phyloP scores from a whole-genome alignment of 2,329 filamentous ascomycete species.

The Microcyclosporella mali region DNA sequence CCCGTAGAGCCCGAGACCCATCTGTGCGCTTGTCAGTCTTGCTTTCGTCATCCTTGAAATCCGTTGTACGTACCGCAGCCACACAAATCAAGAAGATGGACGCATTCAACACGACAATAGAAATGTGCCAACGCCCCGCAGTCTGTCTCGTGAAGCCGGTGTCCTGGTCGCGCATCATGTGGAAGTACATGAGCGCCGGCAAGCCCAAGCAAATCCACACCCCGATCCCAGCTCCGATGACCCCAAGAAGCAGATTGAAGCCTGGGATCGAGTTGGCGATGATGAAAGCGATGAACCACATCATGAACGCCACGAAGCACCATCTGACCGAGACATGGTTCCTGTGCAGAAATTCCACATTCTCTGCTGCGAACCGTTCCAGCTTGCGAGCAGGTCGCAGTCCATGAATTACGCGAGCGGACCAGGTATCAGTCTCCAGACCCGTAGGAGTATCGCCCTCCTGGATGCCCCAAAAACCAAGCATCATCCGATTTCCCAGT shows the following conservation, averaged over 20 bases:
- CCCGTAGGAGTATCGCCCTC: neutral
- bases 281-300: conserved; percentile 60
- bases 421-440: too few relatives aligned
- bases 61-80: too few relatives aligned
- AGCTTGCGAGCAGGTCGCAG: too few relatives aligned
- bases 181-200: conserved; percentile 15
- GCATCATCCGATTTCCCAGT: conserved; percentile 60
- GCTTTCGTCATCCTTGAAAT: too few relatives aligned
- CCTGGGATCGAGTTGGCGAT: conserved; percentile 65
- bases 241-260: conserved; percentile 60
- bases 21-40: too few relatives aligned
- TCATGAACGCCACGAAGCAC: conserved; percentile 48
- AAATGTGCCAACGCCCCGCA: too few relatives aligned
- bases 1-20: too few relatives aligned
- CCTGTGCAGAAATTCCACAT: neutral
- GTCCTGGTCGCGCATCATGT: conserved; percentile 10
- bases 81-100: too few relatives aligned
- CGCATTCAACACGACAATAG: too few relatives aligned
- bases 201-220: conserved; percentile 54
- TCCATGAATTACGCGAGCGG: too few relatives aligned
- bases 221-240: conserved; percentile 57
- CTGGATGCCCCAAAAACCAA: neutral
- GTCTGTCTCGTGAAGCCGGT: too few relatives aligned
- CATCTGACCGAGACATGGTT: conserved; percentile 56
- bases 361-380: too few relatives aligned